A percentile compares a stretch with the other conserved stretches of the same genome.
phyloP scores from a whole-genome alignment of 768 basidiomycete species.

The Favolaschia claudopus region DNA sequence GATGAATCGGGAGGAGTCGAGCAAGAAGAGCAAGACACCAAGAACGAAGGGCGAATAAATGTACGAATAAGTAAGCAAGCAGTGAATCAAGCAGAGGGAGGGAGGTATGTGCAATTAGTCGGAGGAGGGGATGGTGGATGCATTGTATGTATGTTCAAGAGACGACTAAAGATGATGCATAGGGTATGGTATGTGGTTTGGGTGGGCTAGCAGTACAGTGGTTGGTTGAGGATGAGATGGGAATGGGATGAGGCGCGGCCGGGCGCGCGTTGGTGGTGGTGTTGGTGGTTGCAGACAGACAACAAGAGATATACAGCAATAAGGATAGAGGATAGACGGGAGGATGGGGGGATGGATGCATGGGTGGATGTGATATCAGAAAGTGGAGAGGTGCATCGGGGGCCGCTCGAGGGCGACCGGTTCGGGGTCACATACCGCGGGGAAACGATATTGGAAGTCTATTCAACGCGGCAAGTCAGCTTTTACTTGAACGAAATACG shows the following conservation, averaged over 20 bases:
- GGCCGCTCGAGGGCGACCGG: constrained; percentile 51
- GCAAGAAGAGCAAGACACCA: no score
- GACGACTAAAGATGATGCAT: no score
- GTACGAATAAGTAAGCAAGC: no score
- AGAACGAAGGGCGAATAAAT: no score
- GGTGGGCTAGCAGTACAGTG: constrained; percentile 7
- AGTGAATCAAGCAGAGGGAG: no score
- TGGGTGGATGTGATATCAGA: constrained; percentile 45
- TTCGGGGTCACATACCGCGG: constrained; percentile 49
- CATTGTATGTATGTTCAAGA: not conserved
- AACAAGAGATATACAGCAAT: constrained; percentile 56
- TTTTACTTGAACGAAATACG: not conserved
- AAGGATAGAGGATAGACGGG: constrained; percentile 49
- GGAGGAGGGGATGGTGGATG: not conserved
- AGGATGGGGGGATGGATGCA: no score
- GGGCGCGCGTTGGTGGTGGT: constrained; percentile 17
- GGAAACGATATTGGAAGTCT: constrained; percentile 75
- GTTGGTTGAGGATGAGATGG: not conserved
- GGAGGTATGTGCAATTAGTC: no score
- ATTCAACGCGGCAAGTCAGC: not conserved
- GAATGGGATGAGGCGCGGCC: not conserved
- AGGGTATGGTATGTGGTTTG: not conserved
- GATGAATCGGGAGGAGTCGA: no score
- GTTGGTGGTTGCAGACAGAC: constrained; percentile 34
- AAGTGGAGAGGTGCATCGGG: constrained; percentile 67